These are phyloP conservation scores for Chrysochromulina parva DNA, from an alignment of 78 protist species.

Conservation along the genomic window DNA sequence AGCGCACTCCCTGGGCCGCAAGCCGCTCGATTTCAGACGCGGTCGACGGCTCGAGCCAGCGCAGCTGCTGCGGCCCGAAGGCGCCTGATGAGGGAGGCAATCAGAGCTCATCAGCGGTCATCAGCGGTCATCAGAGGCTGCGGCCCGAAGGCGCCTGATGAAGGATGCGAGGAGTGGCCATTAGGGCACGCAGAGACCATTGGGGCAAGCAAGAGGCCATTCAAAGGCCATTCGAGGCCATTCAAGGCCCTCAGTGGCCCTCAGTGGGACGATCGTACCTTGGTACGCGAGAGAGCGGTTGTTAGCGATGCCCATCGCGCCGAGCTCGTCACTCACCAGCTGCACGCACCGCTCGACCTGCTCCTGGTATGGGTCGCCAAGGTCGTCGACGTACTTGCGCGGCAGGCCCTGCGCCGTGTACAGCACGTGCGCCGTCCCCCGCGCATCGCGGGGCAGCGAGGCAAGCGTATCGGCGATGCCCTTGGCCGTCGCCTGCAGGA, in stretches of 20 bases:
- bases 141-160: too few relatives aligned
- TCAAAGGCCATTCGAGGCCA: too few relatives aligned
- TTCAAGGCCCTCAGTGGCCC: too few relatives aligned
- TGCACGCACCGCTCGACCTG: constrained; percentile 1
- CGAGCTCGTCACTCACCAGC: background rate
- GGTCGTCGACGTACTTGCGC: constrained; percentile 37
- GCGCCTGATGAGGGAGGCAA: too few relatives aligned
- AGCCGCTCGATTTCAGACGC: constrained; percentile 11
- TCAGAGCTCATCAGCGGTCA: too few relatives aligned
- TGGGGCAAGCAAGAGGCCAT: too few relatives aligned
- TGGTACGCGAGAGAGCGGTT: constrained; percentile 9
- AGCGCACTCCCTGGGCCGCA: background rate
- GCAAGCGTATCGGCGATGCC: background rate
- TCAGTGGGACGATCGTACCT: background rate
- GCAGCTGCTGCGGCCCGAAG: background rate
- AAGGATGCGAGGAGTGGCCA: too few relatives aligned
- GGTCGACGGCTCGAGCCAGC: constrained; percentile 41
- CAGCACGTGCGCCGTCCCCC: background rate
- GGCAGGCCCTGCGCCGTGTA: constrained; percentile 44
- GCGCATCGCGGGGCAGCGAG: background rate
- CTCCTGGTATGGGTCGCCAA: constrained; percentile 46
- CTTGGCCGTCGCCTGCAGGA: background rate
- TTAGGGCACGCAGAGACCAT: too few relatives aligned
- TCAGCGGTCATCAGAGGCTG: too few relatives aligned
- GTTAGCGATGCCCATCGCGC: background rate